These are phyloP conservation scores for Chlamydomonas incerta DNA, from an alignment of 139 green algal genomes.

Conservation along the genomic window DNA sequence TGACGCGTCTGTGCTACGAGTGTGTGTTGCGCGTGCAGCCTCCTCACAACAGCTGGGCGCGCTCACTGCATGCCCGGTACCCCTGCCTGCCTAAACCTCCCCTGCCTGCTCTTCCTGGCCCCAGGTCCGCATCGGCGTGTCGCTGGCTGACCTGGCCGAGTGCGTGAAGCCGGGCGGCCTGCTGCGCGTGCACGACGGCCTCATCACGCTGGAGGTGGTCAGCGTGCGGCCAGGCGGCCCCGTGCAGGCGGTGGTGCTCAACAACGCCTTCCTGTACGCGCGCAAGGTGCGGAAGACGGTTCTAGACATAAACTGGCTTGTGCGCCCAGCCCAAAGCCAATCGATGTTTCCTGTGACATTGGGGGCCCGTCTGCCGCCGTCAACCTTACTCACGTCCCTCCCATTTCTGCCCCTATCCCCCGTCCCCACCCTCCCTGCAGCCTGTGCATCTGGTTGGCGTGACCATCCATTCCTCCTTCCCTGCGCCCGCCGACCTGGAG, in stretches of 20 bases:
- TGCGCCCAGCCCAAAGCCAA: no score
- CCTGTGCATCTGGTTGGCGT: conserved; percentile 55
- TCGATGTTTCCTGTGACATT: no score
- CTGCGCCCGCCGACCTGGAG: conserved; percentile 55
- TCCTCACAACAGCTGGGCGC: no score
- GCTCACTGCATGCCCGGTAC: no score
- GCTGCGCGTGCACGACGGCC: conserved; percentile 59
- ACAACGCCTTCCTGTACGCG: conserved; percentile 40
- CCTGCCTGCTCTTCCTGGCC: neutral
- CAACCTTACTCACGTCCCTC: neutral
- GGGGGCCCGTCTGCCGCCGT: neutral
- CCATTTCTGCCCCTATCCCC: neutral
- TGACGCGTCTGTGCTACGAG: no score
- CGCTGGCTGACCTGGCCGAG: conserved; percentile 42
- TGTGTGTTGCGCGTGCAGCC: no score
- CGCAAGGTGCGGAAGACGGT: conserved; percentile 41
- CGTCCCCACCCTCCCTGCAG: neutral
- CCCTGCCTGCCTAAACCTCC: no score
- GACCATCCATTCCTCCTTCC: conserved; percentile 56
- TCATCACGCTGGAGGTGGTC: conserved; percentile 59
- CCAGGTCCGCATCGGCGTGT: conserved; percentile 36
- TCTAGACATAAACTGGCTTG: no score
- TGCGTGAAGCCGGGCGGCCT: conserved; percentile 32
- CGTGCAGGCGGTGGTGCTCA: conserved; percentile 38
- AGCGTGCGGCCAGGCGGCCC: conserved; percentile 19